These are phyloP conservation scores for Carex cristatella DNA, from an alignment of 176 grass and related monocot species.

Conservation along the genomic window DNA sequence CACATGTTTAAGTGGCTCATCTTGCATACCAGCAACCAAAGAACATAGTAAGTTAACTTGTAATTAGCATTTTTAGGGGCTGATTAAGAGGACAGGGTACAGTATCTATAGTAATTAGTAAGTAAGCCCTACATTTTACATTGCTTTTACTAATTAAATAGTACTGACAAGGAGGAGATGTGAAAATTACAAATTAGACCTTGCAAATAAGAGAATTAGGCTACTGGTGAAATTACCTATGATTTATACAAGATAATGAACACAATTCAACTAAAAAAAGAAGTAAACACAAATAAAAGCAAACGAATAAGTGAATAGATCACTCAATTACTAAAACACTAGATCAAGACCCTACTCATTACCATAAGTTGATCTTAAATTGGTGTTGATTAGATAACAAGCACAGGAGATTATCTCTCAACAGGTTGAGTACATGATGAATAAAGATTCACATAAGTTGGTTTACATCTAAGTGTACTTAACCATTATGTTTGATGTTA, in stretches of 20 bases:
- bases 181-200: no score
- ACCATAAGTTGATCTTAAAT: background rate
- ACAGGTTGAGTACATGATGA: background rate
- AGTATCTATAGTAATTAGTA: no score
- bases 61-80: no score
- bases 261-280: background rate
- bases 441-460: slow-evolving; percentile 12
- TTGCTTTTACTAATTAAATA: no score
- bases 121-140: no score
- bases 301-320: background rate
- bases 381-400: no score
- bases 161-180: no score
- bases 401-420: no score
- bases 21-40: no score
- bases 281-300: background rate
- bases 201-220: background rate
- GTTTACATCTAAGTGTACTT: background rate
- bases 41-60: no score
- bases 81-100: no score
- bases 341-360: background rate
- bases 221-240: background rate
- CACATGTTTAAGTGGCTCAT: no score
- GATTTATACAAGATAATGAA: background rate
- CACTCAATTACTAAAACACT: background rate
- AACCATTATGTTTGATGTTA: background rate